These are phyloP conservation scores for Pascua sp. DNA, from an alignment of 1,284 basidiomycete genomes.

Conservation along the genomic window DNA sequence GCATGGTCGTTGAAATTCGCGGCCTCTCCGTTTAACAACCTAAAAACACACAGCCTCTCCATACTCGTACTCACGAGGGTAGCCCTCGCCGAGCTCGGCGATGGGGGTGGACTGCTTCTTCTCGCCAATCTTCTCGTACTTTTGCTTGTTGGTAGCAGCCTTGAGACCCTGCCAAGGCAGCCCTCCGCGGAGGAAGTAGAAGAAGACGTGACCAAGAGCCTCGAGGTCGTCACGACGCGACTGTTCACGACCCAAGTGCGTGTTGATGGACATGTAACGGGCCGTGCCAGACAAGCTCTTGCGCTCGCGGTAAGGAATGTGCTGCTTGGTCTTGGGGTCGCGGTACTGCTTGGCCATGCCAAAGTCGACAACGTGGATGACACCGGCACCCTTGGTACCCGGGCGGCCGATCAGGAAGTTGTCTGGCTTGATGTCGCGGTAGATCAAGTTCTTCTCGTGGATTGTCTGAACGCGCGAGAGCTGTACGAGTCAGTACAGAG, in stretches of 20 bases:
- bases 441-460: constrained; percentile 95
- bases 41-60: no score
- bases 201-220: constrained; percentile 92
- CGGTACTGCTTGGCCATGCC: constrained; percentile 98
- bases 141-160: constrained; percentile 95
- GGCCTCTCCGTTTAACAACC: no score
- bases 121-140: constrained; percentile 98
- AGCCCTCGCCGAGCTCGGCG: constrained; percentile 87
- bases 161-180: constrained; percentile 96
- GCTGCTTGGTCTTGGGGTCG: constrained; percentile 93
- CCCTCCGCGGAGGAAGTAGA: constrained; percentile 92
- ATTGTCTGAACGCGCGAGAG: constrained; percentile 87
- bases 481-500: constrained; percentile 49
- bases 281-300: constrained; percentile 87
- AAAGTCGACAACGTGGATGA: constrained; percentile 86
- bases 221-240: constrained; percentile 91
- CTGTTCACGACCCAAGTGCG: constrained; percentile 91
- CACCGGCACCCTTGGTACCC: constrained; percentile 78
- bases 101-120: constrained; percentile 97
- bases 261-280: constrained; percentile 97
- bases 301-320: constrained; percentile 93
- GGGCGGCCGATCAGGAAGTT: constrained; percentile 93
- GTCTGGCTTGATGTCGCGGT: constrained; percentile 96
- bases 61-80: constrained; percentile 68
- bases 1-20: no score